These are phyloP conservation scores for Monosporascus sp. DNA, from an alignment of 2,329 filamentous ascomycete genomes.

Conservation along the genomic window DNA sequence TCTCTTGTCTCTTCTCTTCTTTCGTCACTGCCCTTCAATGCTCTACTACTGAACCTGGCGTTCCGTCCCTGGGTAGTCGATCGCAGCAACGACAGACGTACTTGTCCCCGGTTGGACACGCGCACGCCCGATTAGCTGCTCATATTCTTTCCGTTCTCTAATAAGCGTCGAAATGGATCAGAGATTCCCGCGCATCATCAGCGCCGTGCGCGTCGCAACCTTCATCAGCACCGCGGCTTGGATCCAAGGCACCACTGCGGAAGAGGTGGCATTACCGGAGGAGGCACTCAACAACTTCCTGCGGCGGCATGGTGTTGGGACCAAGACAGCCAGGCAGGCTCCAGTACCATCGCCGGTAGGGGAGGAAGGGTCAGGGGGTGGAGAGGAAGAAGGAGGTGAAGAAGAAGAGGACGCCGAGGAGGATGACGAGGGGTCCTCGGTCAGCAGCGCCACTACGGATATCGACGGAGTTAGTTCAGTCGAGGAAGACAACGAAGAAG, in stretches of 20 bases:
- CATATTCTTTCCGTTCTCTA: slow-evolving; percentile 1
- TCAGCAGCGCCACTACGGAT: background rate
- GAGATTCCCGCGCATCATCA: slow-evolving; percentile 20
- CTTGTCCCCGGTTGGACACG: background rate
- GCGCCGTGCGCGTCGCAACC: slow-evolving; percentile 19
- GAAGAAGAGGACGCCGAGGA: slow-evolving; percentile 3
- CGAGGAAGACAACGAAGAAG: background rate
- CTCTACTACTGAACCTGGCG: background rate
- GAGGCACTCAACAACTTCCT: slow-evolving; percentile 20
- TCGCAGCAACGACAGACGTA: background rate
- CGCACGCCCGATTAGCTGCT: background rate
- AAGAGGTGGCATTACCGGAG: slow-evolving; percentile 13
- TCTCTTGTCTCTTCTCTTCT: background rate
- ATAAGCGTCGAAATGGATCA: slow-evolving; percentile 10
- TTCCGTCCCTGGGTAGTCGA: background rate
- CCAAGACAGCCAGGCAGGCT: slow-evolving; percentile 3
- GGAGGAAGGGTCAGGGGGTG: slow-evolving; percentile 1
- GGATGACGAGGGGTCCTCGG: slow-evolving; percentile 6
- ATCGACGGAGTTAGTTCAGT: background rate
- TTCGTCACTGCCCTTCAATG: background rate
- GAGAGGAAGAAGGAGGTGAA: slow-evolving; percentile 1
- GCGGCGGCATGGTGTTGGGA: slow-evolving; percentile 6
- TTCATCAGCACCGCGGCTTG: slow-evolving; percentile 22
- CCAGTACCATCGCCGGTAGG: background rate
- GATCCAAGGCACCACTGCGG: slow-evolving; percentile 16